Evolutionary conservation across 768 basidiomycete species (phyloP), one percentile per base, ranked within the genome.

Genomic region (Exidia glandulosa): DNA sequence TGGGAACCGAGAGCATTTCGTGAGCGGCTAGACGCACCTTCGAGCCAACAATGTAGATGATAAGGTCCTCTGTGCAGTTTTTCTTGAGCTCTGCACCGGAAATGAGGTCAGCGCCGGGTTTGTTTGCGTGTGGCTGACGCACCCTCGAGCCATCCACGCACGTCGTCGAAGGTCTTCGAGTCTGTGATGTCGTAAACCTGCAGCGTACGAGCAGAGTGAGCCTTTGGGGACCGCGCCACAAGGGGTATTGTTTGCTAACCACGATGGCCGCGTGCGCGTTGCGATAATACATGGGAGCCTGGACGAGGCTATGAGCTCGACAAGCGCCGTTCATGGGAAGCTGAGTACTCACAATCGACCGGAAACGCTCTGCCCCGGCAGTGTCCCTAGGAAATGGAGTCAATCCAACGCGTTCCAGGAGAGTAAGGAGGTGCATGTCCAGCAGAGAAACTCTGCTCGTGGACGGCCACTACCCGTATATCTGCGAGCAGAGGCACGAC

Each of bases 231-330:
- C 23, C 19, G 41, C 41, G 41, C 41, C 41, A 45, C 41, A 45
- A 12, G 41, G 41, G 41, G 41, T 45, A 23, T 45, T 45, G n/a
- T n/a, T 45, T 14, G 41, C 41, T 45, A 23, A 45, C 80, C 66
- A 96, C 79, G 63, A 97, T 81, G 36, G 94, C 94, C 64, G 93
- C 94, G 70, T 94, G 90, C 67, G 94, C 90, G 70, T 92, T 92
- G 75, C 92, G 85, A 80, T 94, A 94, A 77, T 94, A 95, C 87
- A 95, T 93, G 65, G 90, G 91, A 66, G 93, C 93, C 91, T 91
- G 66, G 56, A 61, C 60, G 59, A 60, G 63, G 32, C 48, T 62
- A 54, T 58, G 56, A 41, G 61, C 29, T 60, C 47, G 58, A 32
- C 23, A 27, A 57, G 16, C 32, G 45, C 30, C 32, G 62, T 19